Evolutionary conservation across 148 eudicot species (phyloP).

Genomic region (Pharnaceum exiguum): DNA sequence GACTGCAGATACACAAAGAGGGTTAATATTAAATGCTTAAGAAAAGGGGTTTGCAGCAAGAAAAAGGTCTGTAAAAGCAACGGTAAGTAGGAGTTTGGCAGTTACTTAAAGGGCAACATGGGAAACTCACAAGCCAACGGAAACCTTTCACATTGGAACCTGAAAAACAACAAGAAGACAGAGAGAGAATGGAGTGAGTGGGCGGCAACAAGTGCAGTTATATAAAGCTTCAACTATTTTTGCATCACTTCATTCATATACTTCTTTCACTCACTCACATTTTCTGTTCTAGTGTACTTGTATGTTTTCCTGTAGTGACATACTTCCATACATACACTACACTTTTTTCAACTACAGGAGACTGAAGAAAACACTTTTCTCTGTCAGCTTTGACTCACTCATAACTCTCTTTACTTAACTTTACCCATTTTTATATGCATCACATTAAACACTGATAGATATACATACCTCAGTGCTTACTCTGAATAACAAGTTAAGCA

Average conservation of each 20-base stretch:
- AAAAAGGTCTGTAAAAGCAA: conserved; percentile 20
- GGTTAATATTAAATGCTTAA: not conserved
- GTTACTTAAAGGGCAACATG: conserved; percentile 55
- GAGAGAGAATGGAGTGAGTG: too few relatives aligned
- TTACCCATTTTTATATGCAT: not conserved
- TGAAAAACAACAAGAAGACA: too few relatives aligned
- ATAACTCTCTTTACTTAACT: not conserved
- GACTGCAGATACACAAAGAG: too few relatives aligned
- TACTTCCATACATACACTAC: too few relatives aligned
- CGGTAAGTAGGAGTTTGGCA: conserved; percentile 77
- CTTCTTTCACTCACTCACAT: not conserved
- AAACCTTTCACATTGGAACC: conserved; percentile 25
- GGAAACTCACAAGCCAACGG: conserved; percentile 64
- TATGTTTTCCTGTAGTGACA: too few relatives aligned
- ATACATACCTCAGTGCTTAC: not conserved
- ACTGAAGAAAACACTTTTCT: not conserved
- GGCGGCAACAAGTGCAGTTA: conserved; percentile 15
- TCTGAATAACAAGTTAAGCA: not conserved
- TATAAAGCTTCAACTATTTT: conserved; percentile 11
- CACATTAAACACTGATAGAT: not conserved
- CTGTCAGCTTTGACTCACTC: not conserved
- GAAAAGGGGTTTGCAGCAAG: not conserved
- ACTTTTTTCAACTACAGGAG: too few relatives aligned
- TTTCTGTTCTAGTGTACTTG: conserved; percentile 1
- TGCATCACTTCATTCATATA: not conserved